Conservation (phyloP, 768 basidiomycete genomes). For the Termitomyces eurrhizus region DNA sequence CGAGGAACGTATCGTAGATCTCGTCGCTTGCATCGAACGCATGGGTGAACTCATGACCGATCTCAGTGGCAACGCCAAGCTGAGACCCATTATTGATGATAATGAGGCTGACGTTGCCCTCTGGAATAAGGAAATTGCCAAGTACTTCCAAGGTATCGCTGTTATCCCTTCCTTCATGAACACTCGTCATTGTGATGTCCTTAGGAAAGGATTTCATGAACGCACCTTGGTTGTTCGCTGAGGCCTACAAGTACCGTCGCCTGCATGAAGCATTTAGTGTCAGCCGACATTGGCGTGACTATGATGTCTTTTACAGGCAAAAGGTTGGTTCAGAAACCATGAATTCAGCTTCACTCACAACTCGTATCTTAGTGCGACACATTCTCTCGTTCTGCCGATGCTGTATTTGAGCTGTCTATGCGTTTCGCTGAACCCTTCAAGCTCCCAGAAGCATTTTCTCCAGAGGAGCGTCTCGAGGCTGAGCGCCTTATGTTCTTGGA, state of each 20-base stretch:
- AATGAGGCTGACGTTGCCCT: constrained; percentile 88
- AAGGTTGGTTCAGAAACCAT: constrained; percentile 43
- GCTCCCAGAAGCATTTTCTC: constrained; percentile 47
- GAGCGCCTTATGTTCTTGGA: constrained; percentile 88
- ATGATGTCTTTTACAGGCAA: constrained; percentile 94
- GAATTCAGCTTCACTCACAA: constrained; percentile 4
- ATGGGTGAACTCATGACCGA: constrained; percentile 90
- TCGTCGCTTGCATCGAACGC: constrained; percentile 80
- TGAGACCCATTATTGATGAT: constrained; percentile 88
- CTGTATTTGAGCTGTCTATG: constrained; percentile 91
- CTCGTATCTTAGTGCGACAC: constrained; percentile 70
- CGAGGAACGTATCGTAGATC: constrained; percentile 82
- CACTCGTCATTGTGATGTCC: not conserved
- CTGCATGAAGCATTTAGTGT: constrained; percentile 92
- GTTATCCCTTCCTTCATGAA: not conserved
- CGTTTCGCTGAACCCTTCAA: constrained; percentile 87
- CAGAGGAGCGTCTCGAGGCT: constrained; percentile 59
- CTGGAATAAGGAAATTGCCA: constrained; percentile 97
- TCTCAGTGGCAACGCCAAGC: constrained; percentile 76
- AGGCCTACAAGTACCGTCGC: constrained; percentile 90
- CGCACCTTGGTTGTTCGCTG: constrained; percentile 94
- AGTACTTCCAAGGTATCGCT: constrained; percentile 78
- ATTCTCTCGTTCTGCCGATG: constrained; percentile 87
- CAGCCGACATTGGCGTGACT: constrained; percentile 85
- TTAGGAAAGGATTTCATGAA: constrained; percentile 90